Percentiles rank a stretch among this genome's conserved stretches.
Conservation (phyloP, 805 yeast species). For the Kuraishia capsulata region DNA sequence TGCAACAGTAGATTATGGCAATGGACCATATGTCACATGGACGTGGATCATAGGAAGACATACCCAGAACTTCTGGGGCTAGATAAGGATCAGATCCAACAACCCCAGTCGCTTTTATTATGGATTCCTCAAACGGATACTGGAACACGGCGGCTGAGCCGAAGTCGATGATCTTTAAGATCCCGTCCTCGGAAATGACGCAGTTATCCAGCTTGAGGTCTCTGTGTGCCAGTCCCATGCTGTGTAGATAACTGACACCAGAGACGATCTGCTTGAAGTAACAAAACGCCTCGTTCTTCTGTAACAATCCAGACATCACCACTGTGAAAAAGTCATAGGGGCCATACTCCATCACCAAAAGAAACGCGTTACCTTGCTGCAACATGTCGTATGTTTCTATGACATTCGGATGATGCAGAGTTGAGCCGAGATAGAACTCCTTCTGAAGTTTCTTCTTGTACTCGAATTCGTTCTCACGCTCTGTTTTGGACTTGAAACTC, state of each 20-base stretch:
- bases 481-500: constrained; percentile 62
- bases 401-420: constrained; percentile 69
- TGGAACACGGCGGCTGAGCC: constrained; percentile 86
- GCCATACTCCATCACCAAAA: constrained; percentile 88
- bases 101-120: constrained; percentile 68
- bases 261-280: constrained; percentile 72
- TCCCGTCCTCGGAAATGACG: constrained; percentile 68
- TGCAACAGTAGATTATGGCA: constrained; percentile 88
- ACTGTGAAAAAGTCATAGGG: constrained; percentile 87
- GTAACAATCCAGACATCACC: constrained; percentile 84
- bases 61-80: constrained; percentile 78
- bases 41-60: constrained; percentile 65
- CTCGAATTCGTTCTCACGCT: constrained; percentile 55
- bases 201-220: constrained; percentile 92
- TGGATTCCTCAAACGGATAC: constrained; percentile 47
- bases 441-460: constrained; percentile 72
- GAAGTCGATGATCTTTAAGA: constrained; percentile 82
- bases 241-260: constrained; percentile 73
- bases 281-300: constrained; percentile 60
- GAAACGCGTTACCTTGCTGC: constrained; percentile 51
- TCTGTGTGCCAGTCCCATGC: constrained; percentile 83
- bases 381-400: constrained; percentile 76
- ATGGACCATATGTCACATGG: constrained; percentile 89
- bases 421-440: constrained; percentile 77
- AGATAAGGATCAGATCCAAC: constrained; percentile 95